Conservation (phyloP, 2,329 filamentous ascomycete species). For the Truncatella angustata region DNA sequence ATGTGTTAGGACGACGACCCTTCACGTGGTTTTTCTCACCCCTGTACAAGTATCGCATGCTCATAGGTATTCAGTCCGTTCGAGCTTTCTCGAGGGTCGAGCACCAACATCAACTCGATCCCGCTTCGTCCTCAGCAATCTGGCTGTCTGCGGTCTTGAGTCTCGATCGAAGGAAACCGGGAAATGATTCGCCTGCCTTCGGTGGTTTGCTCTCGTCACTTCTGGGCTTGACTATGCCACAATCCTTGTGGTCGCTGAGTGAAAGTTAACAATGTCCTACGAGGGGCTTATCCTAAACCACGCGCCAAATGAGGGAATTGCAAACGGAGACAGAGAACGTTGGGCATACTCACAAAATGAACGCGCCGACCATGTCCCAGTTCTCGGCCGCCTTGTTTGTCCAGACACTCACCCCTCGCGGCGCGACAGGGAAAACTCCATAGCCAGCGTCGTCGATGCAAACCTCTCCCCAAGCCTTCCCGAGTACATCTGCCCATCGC, state of each 20-base stretch:
- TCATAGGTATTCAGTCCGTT: too few relatives aligned
- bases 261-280: too few relatives aligned
- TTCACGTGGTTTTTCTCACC: too few relatives aligned
- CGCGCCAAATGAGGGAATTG: neutral
- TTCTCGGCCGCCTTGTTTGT: neutral
- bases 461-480: conserved; percentile 13
- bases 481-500: conserved; percentile 61
- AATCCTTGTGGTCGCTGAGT: neutral
- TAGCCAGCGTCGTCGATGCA: neutral
- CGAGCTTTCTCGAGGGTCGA: too few relatives aligned
- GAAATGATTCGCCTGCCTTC: neutral
- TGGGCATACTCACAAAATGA: neutral
- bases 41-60: too few relatives aligned
- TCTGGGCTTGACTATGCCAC: neutral
- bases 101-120: too few relatives aligned
- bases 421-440: neutral
- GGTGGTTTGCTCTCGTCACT: neutral
- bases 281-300: too few relatives aligned
- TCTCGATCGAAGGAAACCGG: neutral
- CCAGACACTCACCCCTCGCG: neutral
- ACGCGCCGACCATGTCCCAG: neutral
- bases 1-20: too few relatives aligned
- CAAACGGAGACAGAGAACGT: neutral
- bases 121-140: too few relatives aligned
- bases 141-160: too few relatives aligned